A percentile compares a stretch with the other conserved stretches of the same genome.
Conservation (phyloP, 179 eudicot genomes). For the Heliamphora pulchella region DNA sequence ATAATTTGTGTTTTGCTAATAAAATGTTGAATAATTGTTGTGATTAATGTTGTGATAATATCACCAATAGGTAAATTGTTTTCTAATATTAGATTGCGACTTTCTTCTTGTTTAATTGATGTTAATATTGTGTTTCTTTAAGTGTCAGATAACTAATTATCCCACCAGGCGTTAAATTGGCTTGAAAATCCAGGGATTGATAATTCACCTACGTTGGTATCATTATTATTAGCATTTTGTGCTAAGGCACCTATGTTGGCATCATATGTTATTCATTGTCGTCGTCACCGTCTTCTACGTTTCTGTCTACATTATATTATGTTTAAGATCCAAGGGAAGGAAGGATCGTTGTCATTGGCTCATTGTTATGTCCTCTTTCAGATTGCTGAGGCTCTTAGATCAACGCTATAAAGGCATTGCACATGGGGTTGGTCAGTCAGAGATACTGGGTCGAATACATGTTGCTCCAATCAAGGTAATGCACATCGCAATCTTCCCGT, state of each 20-base stretch:
- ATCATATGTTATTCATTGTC: neutral
- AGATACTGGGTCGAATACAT: slow-evolving; percentile 91
- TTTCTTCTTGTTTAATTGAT: too few relatives aligned
- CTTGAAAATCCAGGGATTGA: too few relatives aligned
- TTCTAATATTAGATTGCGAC: too few relatives aligned
- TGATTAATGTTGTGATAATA: too few relatives aligned
- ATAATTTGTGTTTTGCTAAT: too few relatives aligned
- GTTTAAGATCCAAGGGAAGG: neutral
- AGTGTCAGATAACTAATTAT: too few relatives aligned
- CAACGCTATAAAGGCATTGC: slow-evolving; percentile 90
- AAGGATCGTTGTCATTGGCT: neutral
- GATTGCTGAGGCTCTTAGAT: slow-evolving; percentile 86
- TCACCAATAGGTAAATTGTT: too few relatives aligned
- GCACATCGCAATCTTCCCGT: neutral
- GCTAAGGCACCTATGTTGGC: neutral
- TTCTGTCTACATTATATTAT: neutral
- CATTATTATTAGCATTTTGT: too few relatives aligned
- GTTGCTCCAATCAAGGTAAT: slow-evolving; percentile 95
- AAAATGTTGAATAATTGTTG: too few relatives aligned
- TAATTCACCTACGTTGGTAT: too few relatives aligned
- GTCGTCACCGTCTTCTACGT: neutral
- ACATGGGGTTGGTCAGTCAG: slow-evolving; percentile 95
- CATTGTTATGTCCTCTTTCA: slow-evolving; percentile 27
- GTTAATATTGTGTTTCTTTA: too few relatives aligned
- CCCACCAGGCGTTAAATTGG: too few relatives aligned